Evolutionary conservation across 768 basidiomycete genomes (phyloP), one percentile per base, ranked within the genome.

Genomic region (Gelatoporia subvermispora): DNA sequence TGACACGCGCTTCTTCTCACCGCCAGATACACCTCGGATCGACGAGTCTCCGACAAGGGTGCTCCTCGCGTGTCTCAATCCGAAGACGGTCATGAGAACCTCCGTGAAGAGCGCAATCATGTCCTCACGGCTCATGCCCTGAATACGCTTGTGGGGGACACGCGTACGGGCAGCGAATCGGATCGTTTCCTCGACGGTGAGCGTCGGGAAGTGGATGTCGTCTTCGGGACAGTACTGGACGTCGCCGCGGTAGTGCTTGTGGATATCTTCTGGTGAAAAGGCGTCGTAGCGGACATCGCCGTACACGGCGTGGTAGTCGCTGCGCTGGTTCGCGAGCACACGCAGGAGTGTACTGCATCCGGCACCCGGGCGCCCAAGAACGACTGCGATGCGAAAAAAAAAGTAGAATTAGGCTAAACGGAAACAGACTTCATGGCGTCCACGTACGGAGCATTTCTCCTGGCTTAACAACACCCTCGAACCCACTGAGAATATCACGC

Each of bases 311-410:
- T 88, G 73, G 57, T 76, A 94, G 50, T 85, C 85, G 3, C 71
- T 69, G 1, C 82, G 78, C 53, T 83, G 81, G 60, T 93, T 93
- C 16, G 92, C 76, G 42, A 95, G 76, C 0, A 77, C 76, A 65
- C 92, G 92, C 46, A 96, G 77, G 42, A 96, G 73, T 0, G 93
- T 91, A 23, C 78, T 82, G 62, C 92, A 94, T 2, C 93, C 92
- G 0, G 88, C 82, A 13, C 87, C 87, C 0, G 92, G 92, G 24
- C 89, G 76, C 20, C 92, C 92, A 21, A 93, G 77, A 10, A 93
- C 91, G 15, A 94, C 86, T 87, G 57, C 4, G 48, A 17, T 3
- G 10, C 23, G 25, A 36, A 18, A 2, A 10, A 17, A 23, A n/a
- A 35, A 40, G 7, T 36, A 34, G 35, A 10, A 18, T 2, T 24